phyloP scores from a whole-genome alignment of 495 filamentous ascomycete genomes.

The Usnea hakonensis region DNA sequence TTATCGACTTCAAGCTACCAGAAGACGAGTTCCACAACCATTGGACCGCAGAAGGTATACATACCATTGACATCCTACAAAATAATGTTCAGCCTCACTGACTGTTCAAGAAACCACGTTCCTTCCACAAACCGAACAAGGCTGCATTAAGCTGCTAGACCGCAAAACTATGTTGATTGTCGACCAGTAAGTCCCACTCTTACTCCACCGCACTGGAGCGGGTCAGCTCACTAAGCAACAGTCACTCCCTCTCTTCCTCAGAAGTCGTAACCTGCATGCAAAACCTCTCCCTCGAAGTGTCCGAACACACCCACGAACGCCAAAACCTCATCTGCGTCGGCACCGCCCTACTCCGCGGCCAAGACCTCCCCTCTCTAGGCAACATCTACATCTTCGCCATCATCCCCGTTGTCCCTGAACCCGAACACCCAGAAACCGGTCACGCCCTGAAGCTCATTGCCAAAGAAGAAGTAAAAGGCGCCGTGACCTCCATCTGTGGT shows the following conservation, averaged over 20 bases:
- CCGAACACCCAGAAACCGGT: slow-evolving; percentile 73
- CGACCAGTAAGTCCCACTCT: slow-evolving; percentile 48
- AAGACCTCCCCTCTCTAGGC: slow-evolving; percentile 81
- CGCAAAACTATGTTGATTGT: slow-evolving; percentile 69
- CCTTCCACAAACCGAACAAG: slow-evolving; percentile 58
- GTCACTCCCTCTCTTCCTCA: slow-evolving; percentile 52
- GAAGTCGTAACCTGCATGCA: slow-evolving; percentile 76
- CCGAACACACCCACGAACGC: slow-evolving; percentile 80
- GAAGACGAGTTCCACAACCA: slow-evolving; percentile 76
- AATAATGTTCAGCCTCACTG: slow-evolving; percentile 12
- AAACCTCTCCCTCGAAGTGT: slow-evolving; percentile 77
- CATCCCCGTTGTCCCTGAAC: slow-evolving; percentile 83
- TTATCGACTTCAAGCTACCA: slow-evolving; percentile 66
- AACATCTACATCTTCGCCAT: slow-evolving; percentile 86
- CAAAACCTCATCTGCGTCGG: slow-evolving; percentile 75
- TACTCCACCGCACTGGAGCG: not conserved
- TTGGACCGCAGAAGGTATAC: slow-evolving; percentile 62
- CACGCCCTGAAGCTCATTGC: slow-evolving; percentile 77
- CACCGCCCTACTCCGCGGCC: slow-evolving; percentile 73
- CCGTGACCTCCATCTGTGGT: slow-evolving; percentile 79
- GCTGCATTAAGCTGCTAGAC: slow-evolving; percentile 64
- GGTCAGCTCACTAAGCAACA: slow-evolving; percentile 17
- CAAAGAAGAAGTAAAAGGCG: slow-evolving; percentile 85
- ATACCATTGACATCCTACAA: not conserved
- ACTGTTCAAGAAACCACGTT: slow-evolving; percentile 42